These are phyloP conservation scores for Aspergillus pseudotamarii DNA, from an alignment of 2,329 filamentous ascomycete species.

Conservation along the genomic window DNA sequence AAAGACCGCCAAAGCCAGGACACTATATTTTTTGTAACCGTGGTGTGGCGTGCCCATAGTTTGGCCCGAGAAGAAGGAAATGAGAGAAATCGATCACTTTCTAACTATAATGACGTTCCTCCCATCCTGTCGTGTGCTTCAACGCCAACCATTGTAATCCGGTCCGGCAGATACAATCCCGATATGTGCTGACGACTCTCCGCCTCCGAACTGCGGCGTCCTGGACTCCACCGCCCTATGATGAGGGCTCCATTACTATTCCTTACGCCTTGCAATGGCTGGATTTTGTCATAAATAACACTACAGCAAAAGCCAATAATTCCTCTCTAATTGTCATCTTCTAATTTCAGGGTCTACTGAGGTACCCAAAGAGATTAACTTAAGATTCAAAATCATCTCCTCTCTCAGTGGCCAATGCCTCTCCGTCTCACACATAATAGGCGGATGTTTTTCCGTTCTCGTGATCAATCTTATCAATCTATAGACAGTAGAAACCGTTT, in stretches of 20 bases:
- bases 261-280: background rate
- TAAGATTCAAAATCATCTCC: background rate
- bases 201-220: background rate
- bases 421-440: background rate
- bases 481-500: background rate
- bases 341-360: background rate
- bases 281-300: background rate
- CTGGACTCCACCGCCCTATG: constrained; percentile 1
- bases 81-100: background rate
- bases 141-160: background rate
- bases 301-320: background rate
- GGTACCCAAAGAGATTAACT: background rate
- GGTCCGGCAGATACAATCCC: background rate
- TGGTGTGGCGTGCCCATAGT: background rate
- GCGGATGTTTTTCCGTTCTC: background rate
- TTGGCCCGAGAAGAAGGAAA: background rate
- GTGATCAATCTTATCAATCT: constrained; percentile 3
- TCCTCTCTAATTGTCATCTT: background rate
- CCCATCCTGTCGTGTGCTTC: background rate
- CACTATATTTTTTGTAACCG: background rate
- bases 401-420: background rate
- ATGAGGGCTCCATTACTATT: background rate
- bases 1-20: background rate
- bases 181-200: constrained; percentile 2
- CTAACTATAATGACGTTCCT: background rate